phyloP scores from a whole-genome alignment of 257 asterid genomes.

The Fraxinus anomala region DNA sequence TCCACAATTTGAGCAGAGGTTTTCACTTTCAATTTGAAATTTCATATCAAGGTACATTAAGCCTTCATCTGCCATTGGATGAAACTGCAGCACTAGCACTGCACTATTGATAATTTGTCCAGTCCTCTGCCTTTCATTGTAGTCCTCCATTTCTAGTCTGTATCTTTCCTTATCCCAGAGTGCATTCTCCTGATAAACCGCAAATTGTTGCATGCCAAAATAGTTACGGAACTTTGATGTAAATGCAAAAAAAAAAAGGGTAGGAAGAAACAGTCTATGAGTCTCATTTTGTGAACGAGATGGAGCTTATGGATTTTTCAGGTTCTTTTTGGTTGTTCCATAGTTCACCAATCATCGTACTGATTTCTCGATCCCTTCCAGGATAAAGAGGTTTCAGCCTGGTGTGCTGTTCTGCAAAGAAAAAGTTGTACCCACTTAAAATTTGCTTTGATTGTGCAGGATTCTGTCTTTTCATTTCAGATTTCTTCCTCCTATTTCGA shows the following conservation, averaged over 20 bases:
- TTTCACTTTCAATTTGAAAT: conserved; percentile 32
- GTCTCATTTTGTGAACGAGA: neutral
- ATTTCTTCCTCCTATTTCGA: conserved; percentile 73
- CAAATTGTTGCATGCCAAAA: neutral
- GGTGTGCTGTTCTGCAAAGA: conserved; percentile 82
- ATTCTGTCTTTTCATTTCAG: conserved; percentile 63
- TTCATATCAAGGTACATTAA: conserved; percentile 30
- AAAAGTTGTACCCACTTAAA: conserved; percentile 83
- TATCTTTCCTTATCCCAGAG: conserved; percentile 71
- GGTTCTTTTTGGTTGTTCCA: conserved; percentile 74
- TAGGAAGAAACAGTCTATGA: neutral
- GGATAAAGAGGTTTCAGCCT: conserved; percentile 64
- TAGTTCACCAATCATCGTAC: conserved; percentile 76
- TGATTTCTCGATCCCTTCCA: conserved; percentile 74
- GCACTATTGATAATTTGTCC: conserved; percentile 32
- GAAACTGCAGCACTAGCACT: conserved; percentile 34
- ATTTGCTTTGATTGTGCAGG: conserved; percentile 85
- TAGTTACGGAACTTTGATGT: neutral
- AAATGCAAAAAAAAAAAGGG: neutral
- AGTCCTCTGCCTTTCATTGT: conserved; percentile 45
- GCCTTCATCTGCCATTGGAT: conserved; percentile 18
- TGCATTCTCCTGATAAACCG: conserved; percentile 84
- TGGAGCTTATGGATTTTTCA: conserved; percentile 56
- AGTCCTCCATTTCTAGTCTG: conserved; percentile 71
- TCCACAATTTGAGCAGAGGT: conserved; percentile 16